Evolutionary conservation across 176 grass and related monocot genomes (phyloP).

Genomic region (Carex kokanica): DNA sequence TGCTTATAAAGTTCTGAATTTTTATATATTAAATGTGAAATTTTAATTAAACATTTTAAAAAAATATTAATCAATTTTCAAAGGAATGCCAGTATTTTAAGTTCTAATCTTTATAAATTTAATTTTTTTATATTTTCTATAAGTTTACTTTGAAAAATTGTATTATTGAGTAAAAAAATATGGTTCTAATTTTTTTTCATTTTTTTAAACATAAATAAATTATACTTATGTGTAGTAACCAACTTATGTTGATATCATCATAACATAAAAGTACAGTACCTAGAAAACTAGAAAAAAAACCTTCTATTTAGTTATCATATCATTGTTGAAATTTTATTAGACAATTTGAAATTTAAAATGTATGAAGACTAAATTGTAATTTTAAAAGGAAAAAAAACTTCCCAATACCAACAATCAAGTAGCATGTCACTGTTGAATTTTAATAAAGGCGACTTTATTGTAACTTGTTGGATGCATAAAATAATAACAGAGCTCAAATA

Average conservation of each 20-base stretch:
- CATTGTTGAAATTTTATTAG: not conserved
- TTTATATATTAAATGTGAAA: too few relatives aligned
- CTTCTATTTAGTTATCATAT: not conserved
- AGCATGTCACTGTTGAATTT: not conserved
- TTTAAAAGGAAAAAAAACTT: not conserved
- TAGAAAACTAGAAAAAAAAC: not conserved
- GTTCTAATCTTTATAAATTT: too few relatives aligned
- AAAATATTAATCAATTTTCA: too few relatives aligned
- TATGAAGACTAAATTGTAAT: not conserved
- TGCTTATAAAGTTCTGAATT: too few relatives aligned
- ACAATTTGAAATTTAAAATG: not conserved
- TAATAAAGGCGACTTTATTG: not conserved
- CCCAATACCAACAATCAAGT: not conserved
- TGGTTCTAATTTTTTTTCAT: too few relatives aligned
- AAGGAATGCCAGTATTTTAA: too few relatives aligned
- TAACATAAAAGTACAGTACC: not conserved
- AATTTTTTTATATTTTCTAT: too few relatives aligned
- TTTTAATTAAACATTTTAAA: too few relatives aligned
- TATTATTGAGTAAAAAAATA: too few relatives aligned
- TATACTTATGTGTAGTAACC: not conserved
- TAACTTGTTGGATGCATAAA: not conserved
- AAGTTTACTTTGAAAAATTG: too few relatives aligned
- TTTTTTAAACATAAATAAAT: not conserved
- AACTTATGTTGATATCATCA: not conserved
- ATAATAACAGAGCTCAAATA: too few relatives aligned